phyloP scores from a whole-genome alignment of 75 land plant genomes.

The Isoetes taiwanensis region DNA sequence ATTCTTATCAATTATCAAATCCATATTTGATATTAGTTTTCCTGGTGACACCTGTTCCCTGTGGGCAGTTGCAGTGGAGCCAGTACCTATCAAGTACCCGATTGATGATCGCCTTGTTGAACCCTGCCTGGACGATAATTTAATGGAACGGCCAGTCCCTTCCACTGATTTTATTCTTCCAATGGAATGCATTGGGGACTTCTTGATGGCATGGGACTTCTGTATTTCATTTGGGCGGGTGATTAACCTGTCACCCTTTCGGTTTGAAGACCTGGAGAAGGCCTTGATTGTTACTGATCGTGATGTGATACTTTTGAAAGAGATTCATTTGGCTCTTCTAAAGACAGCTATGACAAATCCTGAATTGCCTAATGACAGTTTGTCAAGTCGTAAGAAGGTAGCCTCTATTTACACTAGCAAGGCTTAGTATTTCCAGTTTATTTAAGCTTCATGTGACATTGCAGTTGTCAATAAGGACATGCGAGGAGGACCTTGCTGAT shows the following conservation, averaged over 20 bases:
- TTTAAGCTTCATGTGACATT: background rate
- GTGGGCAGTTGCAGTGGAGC: conserved; percentile 9
- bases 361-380: conserved; percentile 17
- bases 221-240: conserved; percentile 55
- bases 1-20: no score
- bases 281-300: conserved; percentile 51
- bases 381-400: conserved; percentile 29
- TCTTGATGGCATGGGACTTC: conserved; percentile 91
- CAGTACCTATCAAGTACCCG: conserved; percentile 55
- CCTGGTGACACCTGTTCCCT: no score
- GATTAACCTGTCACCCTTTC: conserved; percentile 55
- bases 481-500: conserved; percentile 74
- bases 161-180: conserved; percentile 61
- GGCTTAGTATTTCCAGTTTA: no score
- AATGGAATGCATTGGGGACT: conserved; percentile 63
- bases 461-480: conserved; percentile 48
- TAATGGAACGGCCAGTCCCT: conserved; percentile 49
- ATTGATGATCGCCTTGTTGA: conserved; percentile 72
- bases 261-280: conserved; percentile 69
- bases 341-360: conserved; percentile 46
- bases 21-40: no score
- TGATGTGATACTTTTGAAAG: conserved; percentile 35
- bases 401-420: no score
- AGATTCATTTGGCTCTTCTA: conserved; percentile 51
- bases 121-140: conserved; percentile 45